A percentile compares a stretch with the other conserved stretches of the same genome.
Conservation (phyloP, 129 eudicot species). For the Saussurea involucrata region DNA sequence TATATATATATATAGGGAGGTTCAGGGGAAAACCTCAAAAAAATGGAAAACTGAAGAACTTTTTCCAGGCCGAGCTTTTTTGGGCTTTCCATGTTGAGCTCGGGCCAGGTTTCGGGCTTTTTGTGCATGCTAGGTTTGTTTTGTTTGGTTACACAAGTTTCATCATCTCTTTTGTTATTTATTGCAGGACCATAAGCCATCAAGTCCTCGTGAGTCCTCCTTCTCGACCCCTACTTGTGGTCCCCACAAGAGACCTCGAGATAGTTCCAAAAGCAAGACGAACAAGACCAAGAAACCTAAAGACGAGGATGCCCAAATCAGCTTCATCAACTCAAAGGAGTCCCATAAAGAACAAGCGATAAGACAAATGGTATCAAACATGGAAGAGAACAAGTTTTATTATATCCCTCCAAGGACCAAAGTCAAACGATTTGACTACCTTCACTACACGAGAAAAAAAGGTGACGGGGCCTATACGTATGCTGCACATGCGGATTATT, state of each 20-base stretch:
- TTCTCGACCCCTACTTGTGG: constrained; percentile 15
- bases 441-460: constrained; percentile 53
- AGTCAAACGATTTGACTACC: constrained; percentile 36
- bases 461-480: constrained; percentile 47
- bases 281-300: constrained; percentile 27
- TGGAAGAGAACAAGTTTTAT: constrained; percentile 71
- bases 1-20: background rate
- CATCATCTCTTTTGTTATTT: background rate
- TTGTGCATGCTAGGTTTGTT: no score
- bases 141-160: no score
- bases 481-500: constrained; percentile 79
- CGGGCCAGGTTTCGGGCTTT: no score
- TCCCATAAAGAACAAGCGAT: constrained; percentile 38
- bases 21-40: no score
- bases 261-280: constrained; percentile 9
- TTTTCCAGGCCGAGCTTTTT: no score
- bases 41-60: no score
- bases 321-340: constrained; percentile 4
- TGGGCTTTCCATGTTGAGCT: background rate
- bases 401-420: constrained; percentile 63
- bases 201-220: background rate
- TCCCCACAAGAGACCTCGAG: constrained; percentile 43
- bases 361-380: constrained; percentile 44
- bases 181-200: constrained; percentile 29
- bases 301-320: constrained; percentile 4